These are phyloP conservation scores for Saccharomyces hybrid DNA, from an alignment of 1,139 yeast species.

Conservation along the genomic window DNA sequence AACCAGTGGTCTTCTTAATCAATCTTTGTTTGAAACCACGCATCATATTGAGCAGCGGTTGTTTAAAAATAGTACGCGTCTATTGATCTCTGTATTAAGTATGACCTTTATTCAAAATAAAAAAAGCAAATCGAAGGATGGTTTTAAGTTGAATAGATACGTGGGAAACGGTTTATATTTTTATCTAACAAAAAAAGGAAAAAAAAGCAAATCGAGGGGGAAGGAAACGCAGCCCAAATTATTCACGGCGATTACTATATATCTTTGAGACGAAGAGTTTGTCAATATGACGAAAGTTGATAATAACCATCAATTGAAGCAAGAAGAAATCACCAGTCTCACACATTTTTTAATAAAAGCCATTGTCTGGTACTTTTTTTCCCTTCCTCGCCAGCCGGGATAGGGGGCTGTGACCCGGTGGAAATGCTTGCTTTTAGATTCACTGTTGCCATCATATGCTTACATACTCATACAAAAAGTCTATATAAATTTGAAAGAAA, in stretches of 20 bases:
- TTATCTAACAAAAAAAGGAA: too few species aligned
- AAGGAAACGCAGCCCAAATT: background rate
- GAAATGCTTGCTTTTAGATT: background rate
- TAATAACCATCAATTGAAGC: background rate
- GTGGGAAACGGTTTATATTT: too few species aligned
- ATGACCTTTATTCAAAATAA: too few species aligned
- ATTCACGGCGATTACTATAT: background rate
- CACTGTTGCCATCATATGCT: background rate
- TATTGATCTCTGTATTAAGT: too few species aligned
- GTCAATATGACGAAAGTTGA: background rate
- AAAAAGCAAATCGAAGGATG: too few species aligned
- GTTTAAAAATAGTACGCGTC: too few species aligned
- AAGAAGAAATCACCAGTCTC: background rate
- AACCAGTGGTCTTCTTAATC: too few species aligned
- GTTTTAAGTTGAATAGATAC: too few species aligned
- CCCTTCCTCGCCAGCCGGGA: background rate
- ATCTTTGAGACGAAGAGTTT: background rate
- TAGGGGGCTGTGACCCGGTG: conserved; percentile 1
- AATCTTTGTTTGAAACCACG: too few species aligned
- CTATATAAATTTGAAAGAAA: background rate
- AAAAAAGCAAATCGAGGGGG: background rate
- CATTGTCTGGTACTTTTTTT: background rate
- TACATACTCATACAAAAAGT: background rate
- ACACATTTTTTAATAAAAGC: background rate
- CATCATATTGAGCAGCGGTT: too few species aligned